These are phyloP conservation scores for Pseudogymnoascus sp. DNA, from an alignment of 2,329 filamentous ascomycete species.

Conservation along the genomic window DNA sequence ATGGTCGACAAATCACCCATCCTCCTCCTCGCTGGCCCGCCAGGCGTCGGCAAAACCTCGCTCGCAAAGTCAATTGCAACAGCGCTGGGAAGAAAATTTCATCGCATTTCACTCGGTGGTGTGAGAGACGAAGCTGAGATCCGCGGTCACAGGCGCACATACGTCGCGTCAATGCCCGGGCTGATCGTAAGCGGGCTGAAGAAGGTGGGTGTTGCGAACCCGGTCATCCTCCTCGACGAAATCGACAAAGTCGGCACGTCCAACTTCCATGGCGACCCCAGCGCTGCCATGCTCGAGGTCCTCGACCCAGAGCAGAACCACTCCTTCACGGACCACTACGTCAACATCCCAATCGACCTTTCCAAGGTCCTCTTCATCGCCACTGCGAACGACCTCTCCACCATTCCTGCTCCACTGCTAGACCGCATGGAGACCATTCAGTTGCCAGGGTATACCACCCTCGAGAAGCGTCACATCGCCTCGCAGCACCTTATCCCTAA, in stretches of 20 bases:
- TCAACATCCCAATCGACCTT: conserved; percentile 90
- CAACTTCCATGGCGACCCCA: conserved; percentile 91
- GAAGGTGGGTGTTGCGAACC: conserved; percentile 92
- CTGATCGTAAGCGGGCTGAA: conserved; percentile 87
- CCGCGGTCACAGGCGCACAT: conserved; percentile 85
- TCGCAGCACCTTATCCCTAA: conserved; percentile 91
- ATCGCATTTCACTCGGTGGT: conserved; percentile 91
- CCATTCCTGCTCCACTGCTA: conserved; percentile 84
- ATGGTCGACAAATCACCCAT: conserved; percentile 96
- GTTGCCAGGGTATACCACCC: conserved; percentile 88
- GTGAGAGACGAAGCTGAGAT: conserved; percentile 97
- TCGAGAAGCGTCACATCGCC: conserved; percentile 95
- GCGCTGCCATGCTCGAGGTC: conserved; percentile 95
- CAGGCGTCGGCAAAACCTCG: conserved; percentile 92
- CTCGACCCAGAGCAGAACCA: conserved; percentile 96
- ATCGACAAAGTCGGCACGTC: conserved; percentile 92
- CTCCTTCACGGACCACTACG: conserved; percentile 90
- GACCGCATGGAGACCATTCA: conserved; percentile 97
- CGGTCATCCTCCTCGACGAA: conserved; percentile 91
- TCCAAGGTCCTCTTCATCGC: conserved; percentile 97
- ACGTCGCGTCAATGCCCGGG: conserved; percentile 98
- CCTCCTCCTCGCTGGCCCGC: conserved; percentile 82
- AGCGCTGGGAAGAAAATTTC: conserved; percentile 88
- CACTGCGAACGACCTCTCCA: conserved; percentile 89
- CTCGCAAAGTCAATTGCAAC: conserved; percentile 88